Base-by-base conservation (phyloP, 2,329 filamentous ascomycete species). In the Pyricularia grisea region DNA sequence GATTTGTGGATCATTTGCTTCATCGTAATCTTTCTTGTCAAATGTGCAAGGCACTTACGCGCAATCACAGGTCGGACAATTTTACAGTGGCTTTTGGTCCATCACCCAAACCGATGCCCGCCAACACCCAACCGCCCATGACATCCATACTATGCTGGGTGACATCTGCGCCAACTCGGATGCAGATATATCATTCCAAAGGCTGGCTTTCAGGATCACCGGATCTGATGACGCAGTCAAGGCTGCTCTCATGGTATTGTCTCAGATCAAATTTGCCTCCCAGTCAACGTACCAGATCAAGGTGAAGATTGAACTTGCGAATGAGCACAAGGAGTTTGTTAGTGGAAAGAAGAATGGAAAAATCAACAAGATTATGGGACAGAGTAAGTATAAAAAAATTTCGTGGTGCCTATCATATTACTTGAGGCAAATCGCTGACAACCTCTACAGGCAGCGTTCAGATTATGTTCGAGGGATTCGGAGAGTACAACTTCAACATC, bases 311-410 rank as follows among this genome's bases (percentile, higher is more conserved):
- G 95, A 99, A 82, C 90, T 99, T 69, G 95, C 95, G 76, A 98
- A 98, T 76, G 95, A 99, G 81, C 95, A 99, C 83, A 99, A 99
- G 80, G 95, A 99, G 77, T 99, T 99, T 77, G 95, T 99, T 69
- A 97, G 94, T 74, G 95, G 95, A 74, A 99, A 99, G 85, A 99
- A 99, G 84, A 99, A 99, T 75, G 95, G 95, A 80, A 99, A 99
- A 83, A 99, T 99, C 80, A 99, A 99, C 85, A 99, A 99, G 85
- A 99, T 99, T 76, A 99, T 99, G 95, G 95, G 94, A 28, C 94
- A 98, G 80, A 97, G 94, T 87, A 79, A 73, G 84, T 12, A 58
- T 17, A 11, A 9, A 31, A 31, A 3, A 50, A 5, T 33, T 66
- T 7, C 30, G 7, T 14, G 3, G 20, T 6, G 23, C 42, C 17